phyloP scores from a whole-genome alignment of 306 rosid species.

The Lathyrus aphaca region DNA sequence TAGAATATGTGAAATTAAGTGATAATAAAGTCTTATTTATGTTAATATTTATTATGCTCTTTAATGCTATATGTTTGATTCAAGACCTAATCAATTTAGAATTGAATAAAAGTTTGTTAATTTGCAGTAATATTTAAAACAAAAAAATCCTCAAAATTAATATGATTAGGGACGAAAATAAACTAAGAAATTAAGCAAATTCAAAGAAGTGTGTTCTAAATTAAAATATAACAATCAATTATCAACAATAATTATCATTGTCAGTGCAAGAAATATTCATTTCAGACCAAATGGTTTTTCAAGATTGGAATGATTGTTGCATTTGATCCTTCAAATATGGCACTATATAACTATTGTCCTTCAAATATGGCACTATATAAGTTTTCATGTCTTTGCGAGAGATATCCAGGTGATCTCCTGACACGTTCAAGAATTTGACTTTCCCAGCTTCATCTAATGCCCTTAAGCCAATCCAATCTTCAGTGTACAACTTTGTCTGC shows the following conservation, averaged over 20 bases:
- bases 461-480: conserved; percentile 56
- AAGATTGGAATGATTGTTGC: conserved; percentile 21
- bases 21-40: too few relatives aligned
- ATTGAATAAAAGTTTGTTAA: too few relatives aligned
- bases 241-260: conserved; percentile 1
- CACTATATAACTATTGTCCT: conserved; percentile 32
- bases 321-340: conserved; percentile 35
- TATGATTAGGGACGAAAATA: too few relatives aligned
- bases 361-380: conserved; percentile 46
- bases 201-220: background rate
- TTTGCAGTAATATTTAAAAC: too few relatives aligned
- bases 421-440: conserved; percentile 48
- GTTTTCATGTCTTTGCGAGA: conserved; percentile 38
- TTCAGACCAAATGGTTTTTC: background rate
- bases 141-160: too few relatives aligned
- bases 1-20: too few relatives aligned
- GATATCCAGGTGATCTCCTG: conserved; percentile 50
- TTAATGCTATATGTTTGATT: too few relatives aligned
- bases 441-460: conserved; percentile 56
- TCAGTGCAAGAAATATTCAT: background rate
- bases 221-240: background rate
- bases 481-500: conserved; percentile 54
- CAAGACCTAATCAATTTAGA: too few relatives aligned
- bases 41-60: too few relatives aligned
- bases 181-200: background rate